Percentiles rank a stretch among this genome's conserved stretches.
phyloP scores from a whole-genome alignment of 2,329 filamentous ascomycete genomes.

The Trichoderma breve region DNA sequence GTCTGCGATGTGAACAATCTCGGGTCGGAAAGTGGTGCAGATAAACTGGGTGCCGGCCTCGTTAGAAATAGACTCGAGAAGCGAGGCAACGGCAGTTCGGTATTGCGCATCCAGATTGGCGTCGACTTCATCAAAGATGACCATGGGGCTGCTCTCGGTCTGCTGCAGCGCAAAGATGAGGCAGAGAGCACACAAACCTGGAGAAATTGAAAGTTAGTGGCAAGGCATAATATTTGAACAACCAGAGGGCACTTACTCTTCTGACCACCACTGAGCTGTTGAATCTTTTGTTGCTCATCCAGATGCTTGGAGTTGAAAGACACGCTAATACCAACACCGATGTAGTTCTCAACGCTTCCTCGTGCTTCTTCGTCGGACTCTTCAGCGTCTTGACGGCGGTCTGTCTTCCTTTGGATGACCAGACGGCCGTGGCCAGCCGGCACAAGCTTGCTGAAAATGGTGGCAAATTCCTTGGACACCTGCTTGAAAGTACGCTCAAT shows the following conservation, averaged over 20 bases:
- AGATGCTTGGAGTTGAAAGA: constrained; percentile 96
- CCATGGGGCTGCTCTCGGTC: constrained; percentile 95
- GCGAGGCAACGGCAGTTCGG: constrained; percentile 87
- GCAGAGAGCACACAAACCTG: constrained; percentile 91
- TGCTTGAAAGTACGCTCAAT: constrained; percentile 99
- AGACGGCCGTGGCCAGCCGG: constrained; percentile 88
- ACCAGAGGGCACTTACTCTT: constrained; percentile 66
- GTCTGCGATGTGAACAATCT: constrained; percentile 92
- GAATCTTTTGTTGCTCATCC: constrained; percentile 96
- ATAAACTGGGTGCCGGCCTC: constrained; percentile 79
- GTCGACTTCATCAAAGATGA: constrained; percentile 98
- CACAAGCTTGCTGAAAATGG: constrained; percentile 91
- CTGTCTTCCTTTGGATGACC: constrained; percentile 87
- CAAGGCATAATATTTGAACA: neutral
- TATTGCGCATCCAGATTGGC: constrained; percentile 98
- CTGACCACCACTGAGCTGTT: constrained; percentile 94
- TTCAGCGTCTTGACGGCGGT: constrained; percentile 58
- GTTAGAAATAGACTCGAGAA: constrained; percentile 75
- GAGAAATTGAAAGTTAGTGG: constrained; percentile 24
- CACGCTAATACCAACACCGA: constrained; percentile 92
- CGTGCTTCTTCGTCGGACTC: constrained; percentile 69
- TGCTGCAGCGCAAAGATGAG: constrained; percentile 98
- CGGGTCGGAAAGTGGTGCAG: constrained; percentile 96
- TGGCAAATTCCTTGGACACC: constrained; percentile 88
- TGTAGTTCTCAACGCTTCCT: constrained; percentile 86